phyloP scores from a whole-genome alignment of 2,329 filamentous ascomycete genomes.

The Beauveria sp. region DNA sequence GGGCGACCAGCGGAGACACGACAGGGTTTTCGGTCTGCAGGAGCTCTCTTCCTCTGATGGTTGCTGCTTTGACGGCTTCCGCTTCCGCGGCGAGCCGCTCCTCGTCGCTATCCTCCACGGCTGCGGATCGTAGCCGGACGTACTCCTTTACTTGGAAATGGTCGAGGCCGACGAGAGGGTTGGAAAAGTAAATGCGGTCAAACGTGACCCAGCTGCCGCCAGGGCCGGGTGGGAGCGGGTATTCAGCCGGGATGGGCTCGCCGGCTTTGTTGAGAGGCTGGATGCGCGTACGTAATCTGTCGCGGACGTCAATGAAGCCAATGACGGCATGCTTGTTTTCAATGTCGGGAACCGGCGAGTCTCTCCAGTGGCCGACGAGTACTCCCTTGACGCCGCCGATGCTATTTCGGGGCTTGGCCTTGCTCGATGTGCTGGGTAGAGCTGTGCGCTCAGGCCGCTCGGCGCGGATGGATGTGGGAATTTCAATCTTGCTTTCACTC shows the following conservation, averaged over 20 bases:
- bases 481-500: constrained; percentile 40
- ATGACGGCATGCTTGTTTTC: constrained; percentile 50
- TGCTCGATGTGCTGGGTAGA: constrained; percentile 15
- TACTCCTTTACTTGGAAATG: constrained; percentile 56
- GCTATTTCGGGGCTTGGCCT: constrained; percentile 23
- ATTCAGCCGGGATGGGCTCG: constrained; percentile 36
- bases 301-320: constrained; percentile 55
- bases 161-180: constrained; percentile 47
- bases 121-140: constrained; percentile 44
- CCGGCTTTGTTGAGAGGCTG: constrained; percentile 42
- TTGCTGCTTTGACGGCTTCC: constrained; percentile 39
- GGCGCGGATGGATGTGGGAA: constrained; percentile 22
- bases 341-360: constrained; percentile 42
- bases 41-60: constrained; percentile 34
- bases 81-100: constrained; percentile 31
- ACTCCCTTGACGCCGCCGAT: constrained; percentile 36
- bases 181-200: constrained; percentile 50
- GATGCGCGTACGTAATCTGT: constrained; percentile 52
- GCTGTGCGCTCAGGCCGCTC: constrained; percentile 20
- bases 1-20: constrained; percentile 39
- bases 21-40: constrained; percentile 35
- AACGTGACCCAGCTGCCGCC: constrained; percentile 60
- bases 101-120: constrained; percentile 28
- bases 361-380: constrained; percentile 52
- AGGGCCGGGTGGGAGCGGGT: constrained; percentile 47